phyloP scores from a whole-genome alignment of 192 early-diverging fungal genomes.

The Gaertneriomyces semiglobifer region DNA sequence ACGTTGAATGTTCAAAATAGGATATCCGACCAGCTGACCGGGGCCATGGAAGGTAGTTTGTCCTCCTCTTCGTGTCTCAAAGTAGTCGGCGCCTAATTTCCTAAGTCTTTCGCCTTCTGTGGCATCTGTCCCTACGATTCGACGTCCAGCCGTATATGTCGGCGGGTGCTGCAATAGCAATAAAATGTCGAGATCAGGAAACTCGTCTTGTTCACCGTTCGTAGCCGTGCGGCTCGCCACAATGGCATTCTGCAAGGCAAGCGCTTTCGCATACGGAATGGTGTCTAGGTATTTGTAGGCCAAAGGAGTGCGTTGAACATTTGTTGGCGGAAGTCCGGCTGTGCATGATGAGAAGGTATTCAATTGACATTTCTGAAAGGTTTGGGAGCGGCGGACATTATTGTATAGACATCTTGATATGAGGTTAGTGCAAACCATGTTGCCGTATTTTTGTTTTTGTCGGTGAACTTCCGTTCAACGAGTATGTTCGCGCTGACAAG shows the following conservation, averaged over 20 bases:
- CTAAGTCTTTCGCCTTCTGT: constrained; percentile 47
- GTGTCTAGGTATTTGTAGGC: constrained; percentile 14
- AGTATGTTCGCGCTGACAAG: no score
- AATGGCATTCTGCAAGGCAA: constrained; percentile 60
- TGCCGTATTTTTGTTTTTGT: no score
- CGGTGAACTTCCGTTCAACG: no score
- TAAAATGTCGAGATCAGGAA: constrained; percentile 13
- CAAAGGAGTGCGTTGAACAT: neutral
- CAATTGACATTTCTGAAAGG: no score
- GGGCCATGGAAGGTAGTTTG: constrained; percentile 97
- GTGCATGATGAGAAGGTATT: no score
- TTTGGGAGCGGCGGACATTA: no score
- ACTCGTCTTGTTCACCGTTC: neutral
- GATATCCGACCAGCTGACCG: constrained; percentile 94
- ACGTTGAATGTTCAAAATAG: constrained; percentile 75
- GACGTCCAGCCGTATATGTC: constrained; percentile 86
- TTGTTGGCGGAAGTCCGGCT: no score
- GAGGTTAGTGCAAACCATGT: no score
- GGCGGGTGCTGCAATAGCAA: constrained; percentile 74
- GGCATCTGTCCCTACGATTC: constrained; percentile 61
- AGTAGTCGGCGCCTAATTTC: constrained; percentile 68
- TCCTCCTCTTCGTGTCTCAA: constrained; percentile 79
- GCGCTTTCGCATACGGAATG: constrained; percentile 55
- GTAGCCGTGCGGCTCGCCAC: constrained; percentile 39
- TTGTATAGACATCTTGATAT: no score